Evolutionary conservation across 805 yeast species (phyloP).

Genomic region (Scheffersomyces stipitis): DNA sequence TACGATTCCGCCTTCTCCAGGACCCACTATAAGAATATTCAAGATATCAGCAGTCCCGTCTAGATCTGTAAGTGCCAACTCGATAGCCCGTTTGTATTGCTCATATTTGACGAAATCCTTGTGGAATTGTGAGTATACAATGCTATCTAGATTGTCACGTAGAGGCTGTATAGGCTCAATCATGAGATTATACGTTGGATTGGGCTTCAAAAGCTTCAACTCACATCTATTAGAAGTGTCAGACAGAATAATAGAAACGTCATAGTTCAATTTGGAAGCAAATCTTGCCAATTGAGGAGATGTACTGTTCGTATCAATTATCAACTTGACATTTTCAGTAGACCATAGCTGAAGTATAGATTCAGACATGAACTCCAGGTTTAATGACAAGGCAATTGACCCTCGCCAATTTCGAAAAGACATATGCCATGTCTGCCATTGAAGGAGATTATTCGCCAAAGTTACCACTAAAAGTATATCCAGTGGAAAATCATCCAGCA

Average conservation of each 20-base stretch:
- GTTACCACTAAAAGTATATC: too few species aligned
- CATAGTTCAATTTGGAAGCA: too few species aligned
- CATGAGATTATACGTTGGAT: constrained; percentile 7
- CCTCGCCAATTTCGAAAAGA: background rate
- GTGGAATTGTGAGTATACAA: constrained; percentile 70
- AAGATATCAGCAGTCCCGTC: background rate
- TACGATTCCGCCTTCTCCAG: constrained; percentile 85
- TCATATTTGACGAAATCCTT: constrained; percentile 67
- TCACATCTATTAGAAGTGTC: too few species aligned
- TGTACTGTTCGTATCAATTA: too few species aligned
- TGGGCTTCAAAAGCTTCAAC: too few species aligned
- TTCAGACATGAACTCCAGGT: background rate
- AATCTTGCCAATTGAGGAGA: too few species aligned
- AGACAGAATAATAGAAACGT: too few species aligned
- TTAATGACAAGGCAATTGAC: background rate
- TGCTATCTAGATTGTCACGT: constrained; percentile 51
- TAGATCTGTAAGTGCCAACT: constrained; percentile 45
- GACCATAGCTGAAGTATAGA: background rate
- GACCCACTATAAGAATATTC: constrained; percentile 67
- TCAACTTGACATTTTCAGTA: background rate
- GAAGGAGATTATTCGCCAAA: background rate
- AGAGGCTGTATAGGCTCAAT: constrained; percentile 74
- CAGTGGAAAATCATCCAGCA: too few species aligned
- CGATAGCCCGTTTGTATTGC: constrained; percentile 64
- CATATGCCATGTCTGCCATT: background rate